Base-by-base conservation (phyloP, 148 eudicot species). In the Camellia granthamiana region DNA sequence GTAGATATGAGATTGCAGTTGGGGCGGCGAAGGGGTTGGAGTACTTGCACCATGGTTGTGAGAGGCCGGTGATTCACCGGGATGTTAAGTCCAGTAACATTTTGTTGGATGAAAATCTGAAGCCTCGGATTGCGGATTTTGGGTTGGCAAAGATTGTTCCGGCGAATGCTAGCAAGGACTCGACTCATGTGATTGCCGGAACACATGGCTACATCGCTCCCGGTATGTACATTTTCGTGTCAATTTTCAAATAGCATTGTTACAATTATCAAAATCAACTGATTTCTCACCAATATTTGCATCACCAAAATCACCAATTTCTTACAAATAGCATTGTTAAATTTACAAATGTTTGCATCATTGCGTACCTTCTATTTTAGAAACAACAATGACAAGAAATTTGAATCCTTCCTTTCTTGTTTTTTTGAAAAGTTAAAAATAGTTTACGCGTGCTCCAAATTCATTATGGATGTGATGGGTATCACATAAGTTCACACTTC, bases 191-290 rank as follows among this genome's bases (percentile, higher is more conserved):
- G 18, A 72, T 80, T 23, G 77, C 77, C 1, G 82, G 82, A 49
- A 80, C 82, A 4, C 71, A 60, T 10, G 82, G 82, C 60, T 80
- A 80, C 5, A 80, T 80, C 4, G 82, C 82, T 72, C 82, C 82
- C 0, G 82, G 82, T 80, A 72, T 0, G 75, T 42, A 3, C 49
- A 0, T 11, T 49, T n/a, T 46, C 14, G 0, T 18, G 73, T 43
- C 16, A 68, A 41, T 66, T 43, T 18, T 68, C 21, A 30, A 30
- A 30, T 30, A 30, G 38, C 38, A 30, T 30, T 30, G 38, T 30
- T 30, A 30, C 0, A 30, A 30, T 30, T 30, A 30, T 30, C 38
- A 30, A 30, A 30, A 30, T 30, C 38, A 30, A 30, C 38, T 30
- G 38, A 30, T 30, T 30, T 30, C 38, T 30, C 38, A 30, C 1